Base-by-base conservation (phyloP, 164 flowering plant species). In the Amborella trichopoda region DNA sequence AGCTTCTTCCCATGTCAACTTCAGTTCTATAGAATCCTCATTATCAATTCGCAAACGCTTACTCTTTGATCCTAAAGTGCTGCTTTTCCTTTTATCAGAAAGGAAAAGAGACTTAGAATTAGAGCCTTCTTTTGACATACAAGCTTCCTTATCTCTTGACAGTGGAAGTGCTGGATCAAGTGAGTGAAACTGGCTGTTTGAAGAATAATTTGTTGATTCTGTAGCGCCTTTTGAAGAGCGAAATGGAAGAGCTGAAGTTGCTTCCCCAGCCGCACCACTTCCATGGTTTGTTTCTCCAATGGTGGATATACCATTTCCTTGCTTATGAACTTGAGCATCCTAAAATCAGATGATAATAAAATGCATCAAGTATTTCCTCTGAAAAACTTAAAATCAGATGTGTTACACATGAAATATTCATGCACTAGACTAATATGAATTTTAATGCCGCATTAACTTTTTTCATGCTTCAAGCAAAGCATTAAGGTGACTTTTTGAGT, bases 1-100 rank as follows among this genome's bases (percentile, higher is more conserved):
- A 55, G 89, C 94, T 72, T 80, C 85, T 62, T 81, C 91, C 85
- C 83, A 80, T 2, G 90, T 83, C 48, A 91, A 25, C 62, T 82
- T 87, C 60, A 91, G 69, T 63, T 76, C 81, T 23, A 80, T 64
- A 55, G 71, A 10, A 50, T 83, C 85, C 52, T 62, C 80, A 47
- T 49, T 68, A 20, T 78, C 84, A 52, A 81, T 66, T 48, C 61
- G 64, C 3, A 76, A 57, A 46, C 81, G 77, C 59, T 78, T 91
- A 56, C 68, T 78, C 61, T 70, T 83, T 36, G 71, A 65, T 48
- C 78, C 78, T 44, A 78, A 57, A 28, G 59, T 69, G 61, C 75
- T 74, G 55, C 47, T 71, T 69, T 80, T 87, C 67, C 86, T 71
- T 53, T 81, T 90, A 46, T 66, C 55, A 41, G 71, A 53, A 41